Evolutionary conservation across 2,329 filamentous ascomycete genomes (phyloP).

Genomic region (Lecanoromycetidae sp.): DNA sequence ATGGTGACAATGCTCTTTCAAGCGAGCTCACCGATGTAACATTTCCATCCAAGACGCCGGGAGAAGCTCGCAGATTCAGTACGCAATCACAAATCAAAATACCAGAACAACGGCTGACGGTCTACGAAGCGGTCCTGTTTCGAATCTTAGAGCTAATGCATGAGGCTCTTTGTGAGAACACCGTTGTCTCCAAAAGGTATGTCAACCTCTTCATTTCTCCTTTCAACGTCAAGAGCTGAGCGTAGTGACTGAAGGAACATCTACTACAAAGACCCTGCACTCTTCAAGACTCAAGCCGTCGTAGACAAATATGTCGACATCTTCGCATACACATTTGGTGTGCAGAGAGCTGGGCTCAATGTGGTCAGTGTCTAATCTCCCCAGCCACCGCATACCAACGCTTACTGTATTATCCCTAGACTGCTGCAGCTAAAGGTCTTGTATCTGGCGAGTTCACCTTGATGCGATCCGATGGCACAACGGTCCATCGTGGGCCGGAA

Average conservation of each 20-base stretch:
- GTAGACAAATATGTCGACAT: conserved; percentile 51
- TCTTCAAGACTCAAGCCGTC: conserved; percentile 45
- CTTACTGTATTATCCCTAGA: conserved; percentile 22
- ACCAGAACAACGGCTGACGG: conserved; percentile 19
- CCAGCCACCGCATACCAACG: background rate
- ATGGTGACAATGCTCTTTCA: background rate
- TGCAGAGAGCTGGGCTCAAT: conserved; percentile 43
- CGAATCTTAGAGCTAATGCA: conserved; percentile 45
- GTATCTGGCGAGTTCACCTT: conserved; percentile 24
- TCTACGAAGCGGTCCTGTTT: conserved; percentile 36
- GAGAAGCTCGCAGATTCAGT: conserved; percentile 50
- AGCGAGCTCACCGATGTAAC: conserved; percentile 1
- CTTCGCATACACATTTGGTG: conserved; percentile 46
- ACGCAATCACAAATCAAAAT: conserved; percentile 10
- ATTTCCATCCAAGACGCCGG: conserved; percentile 38
- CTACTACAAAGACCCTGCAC: conserved; percentile 48
- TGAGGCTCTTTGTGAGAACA: conserved; percentile 36
- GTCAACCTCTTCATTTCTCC: background rate
- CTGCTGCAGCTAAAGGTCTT: conserved; percentile 34
- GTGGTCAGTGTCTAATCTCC: conserved; percentile 34
- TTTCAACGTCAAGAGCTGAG: background rate
- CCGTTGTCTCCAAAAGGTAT: conserved; percentile 47
- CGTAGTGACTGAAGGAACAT: conserved; percentile 40
- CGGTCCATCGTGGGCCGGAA: background rate
- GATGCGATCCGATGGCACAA: conserved; percentile 3